Percentiles rank a stretch among this genome's conserved stretches.
Conservation (phyloP, 352 stramenopile genomes). For the Pythium brachiatum region DNA sequence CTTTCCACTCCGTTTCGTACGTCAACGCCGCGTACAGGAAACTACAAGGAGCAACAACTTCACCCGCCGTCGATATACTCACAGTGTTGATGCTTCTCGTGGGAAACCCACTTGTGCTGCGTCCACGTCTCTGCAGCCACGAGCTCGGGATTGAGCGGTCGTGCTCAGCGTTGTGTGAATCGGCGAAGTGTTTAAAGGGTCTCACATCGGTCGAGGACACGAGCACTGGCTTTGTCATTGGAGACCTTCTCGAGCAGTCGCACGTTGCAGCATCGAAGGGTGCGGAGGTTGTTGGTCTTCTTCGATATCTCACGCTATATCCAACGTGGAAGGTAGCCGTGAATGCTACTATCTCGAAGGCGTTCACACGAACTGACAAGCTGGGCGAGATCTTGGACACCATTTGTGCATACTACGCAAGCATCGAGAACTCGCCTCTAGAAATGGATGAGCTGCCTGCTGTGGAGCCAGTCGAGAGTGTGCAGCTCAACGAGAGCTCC, state of each 20-base stretch:
- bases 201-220: slow-evolving; percentile 22
- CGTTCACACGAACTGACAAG: slow-evolving; percentile 50
- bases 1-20: slow-evolving; percentile 65
- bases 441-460: slow-evolving; percentile 16
- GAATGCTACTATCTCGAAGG: slow-evolving; percentile 54
- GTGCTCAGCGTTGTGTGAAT: slow-evolving; percentile 61
- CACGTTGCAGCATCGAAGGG: slow-evolving; percentile 57
- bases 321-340: slow-evolving; percentile 78
- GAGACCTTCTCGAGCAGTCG: slow-evolving; percentile 41
- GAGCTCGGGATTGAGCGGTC: slow-evolving; percentile 75
- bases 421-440: slow-evolving; percentile 27
- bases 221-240: slow-evolving; percentile 27
- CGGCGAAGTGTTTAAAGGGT: slow-evolving; percentile 66
- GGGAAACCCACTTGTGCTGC: slow-evolving; percentile 55
- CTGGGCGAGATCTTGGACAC: slow-evolving; percentile 55
- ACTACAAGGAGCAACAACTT: slow-evolving; percentile 34
- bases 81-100: slow-evolving; percentile 58
- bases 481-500: slow-evolving; percentile 27
- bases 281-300: slow-evolving; percentile 57
- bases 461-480: slow-evolving; percentile 11
- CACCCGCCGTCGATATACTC: slow-evolving; percentile 4
- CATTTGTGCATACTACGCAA: slow-evolving; percentile 70
- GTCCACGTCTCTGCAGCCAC: slow-evolving; percentile 73
- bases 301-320: slow-evolving; percentile 77
- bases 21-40: slow-evolving; percentile 44